Conservation (phyloP, 148 eudicot genomes). For the Chenopodium quinoa region DNA sequence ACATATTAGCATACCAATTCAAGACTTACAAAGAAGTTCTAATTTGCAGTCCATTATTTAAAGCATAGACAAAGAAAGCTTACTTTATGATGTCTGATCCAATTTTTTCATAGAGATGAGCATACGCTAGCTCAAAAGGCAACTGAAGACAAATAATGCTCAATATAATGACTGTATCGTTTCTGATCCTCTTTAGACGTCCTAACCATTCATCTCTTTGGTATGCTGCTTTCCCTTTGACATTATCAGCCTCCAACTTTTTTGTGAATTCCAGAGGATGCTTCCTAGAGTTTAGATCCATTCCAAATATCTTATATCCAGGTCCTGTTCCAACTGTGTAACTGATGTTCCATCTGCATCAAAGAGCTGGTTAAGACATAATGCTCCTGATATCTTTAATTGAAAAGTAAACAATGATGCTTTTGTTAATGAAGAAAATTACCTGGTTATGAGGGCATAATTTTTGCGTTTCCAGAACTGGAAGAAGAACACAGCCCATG, state of each 20-base stretch:
- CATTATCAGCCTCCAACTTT: constrained; percentile 50
- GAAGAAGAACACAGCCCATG: constrained; percentile 88
- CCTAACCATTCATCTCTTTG: constrained; percentile 88
- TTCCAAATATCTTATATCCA: constrained; percentile 50
- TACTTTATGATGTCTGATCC: constrained; percentile 64
- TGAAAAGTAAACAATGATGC: not conserved
- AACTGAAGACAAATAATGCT: constrained; percentile 91
- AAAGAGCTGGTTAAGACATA: not conserved
- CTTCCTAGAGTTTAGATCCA: constrained; percentile 46
- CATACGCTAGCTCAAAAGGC: constrained; percentile 93
- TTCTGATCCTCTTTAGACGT: constrained; percentile 73
- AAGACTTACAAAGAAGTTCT: constrained; percentile 3
- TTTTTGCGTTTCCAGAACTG: constrained; percentile 99
- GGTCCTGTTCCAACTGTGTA: constrained; percentile 54
- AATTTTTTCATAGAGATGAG: constrained; percentile 80
- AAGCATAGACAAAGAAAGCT: constrained; percentile 19
- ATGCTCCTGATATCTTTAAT: constrained; percentile 2
- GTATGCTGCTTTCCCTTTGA: constrained; percentile 54
- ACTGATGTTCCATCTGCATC: constrained; percentile 72
- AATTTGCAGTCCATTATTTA: not conserved
- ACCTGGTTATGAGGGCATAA: constrained; percentile 74
- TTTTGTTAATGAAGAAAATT: constrained; percentile 11
- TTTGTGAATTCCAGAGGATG: constrained; percentile 48
- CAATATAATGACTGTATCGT: constrained; percentile 65
- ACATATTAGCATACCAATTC: not conserved